Base-by-base conservation (phyloP, 2,329 filamentous ascomycete species). In the Talaromyces sp. region DNA sequence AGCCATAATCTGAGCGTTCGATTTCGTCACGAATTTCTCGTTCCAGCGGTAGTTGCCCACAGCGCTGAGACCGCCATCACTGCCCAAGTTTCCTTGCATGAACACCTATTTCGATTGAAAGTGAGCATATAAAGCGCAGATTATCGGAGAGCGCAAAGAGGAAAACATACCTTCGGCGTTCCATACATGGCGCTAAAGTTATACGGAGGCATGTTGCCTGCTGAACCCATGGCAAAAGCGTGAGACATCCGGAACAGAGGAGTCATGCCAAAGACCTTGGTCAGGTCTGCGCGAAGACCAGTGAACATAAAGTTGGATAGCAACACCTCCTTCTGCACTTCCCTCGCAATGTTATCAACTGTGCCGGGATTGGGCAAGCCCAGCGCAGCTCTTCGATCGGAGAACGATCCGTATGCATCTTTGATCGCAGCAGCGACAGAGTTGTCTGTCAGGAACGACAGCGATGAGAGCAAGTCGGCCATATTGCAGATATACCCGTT, bases 191-290 rank as follows among this genome's bases (percentile, higher is more conserved):
- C 90, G 66, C 91, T 90, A 78, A 97, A 96, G 57, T 90, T 91
- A 78, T 99, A 99, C 37, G 94, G 94, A 73, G 92, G 92, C 74
- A 96, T 81, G 60, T 75, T 75, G 65, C 89, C 86, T 77, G 96
- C 91, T 43, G 84, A 84, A 67, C 94, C 93, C 84, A 97, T 90
- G 57, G 93, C 88, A 75, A 99, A 94, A 67, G 94, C 90, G 79
- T 99, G 94, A 64, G 93, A 97, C 67, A 97, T 89, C 78, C 97
- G 93, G 82, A 99, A 99, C 66, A 97, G 80, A 59, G 94, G 94
- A 59, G 87, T 85, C 74, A 96, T 85, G 82, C 91, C 94, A 79
- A 97, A 96, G 72, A 91, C 87, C 82, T 97, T 97, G 73, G 91
- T 97, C 73, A 97, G 81, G 77, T 99, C 94, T 74, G 93, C 95